Evolutionary conservation across 108 stramenopile genomes (phyloP), one percentile per base, ranked within the genome.

Genomic region (Nitzschia sp.): DNA sequence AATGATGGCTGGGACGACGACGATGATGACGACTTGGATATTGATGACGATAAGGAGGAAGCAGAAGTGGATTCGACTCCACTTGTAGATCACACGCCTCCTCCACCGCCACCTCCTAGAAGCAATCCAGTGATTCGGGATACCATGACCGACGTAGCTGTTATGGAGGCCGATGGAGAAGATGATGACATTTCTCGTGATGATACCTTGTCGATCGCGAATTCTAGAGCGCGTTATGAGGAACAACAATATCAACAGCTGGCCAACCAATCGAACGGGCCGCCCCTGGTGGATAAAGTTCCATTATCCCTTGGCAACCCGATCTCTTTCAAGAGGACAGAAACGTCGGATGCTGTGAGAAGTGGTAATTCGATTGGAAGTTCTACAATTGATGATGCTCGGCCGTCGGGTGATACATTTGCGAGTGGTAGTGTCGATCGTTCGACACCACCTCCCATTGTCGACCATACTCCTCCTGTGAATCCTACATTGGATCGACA

Each of bases 121-220:
- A 9, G 26, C 2, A 50, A 23, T 19, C 28, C 59, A 17, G 19
- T 50, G 17, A n/a, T 8, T 19, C 26, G 25, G 2, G 68, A 71
- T 30, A 45, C 50, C 34, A 70, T n/a, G 1, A 38, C 35, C 0
- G 48, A 50, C 19, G 48, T 21, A 19, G 48, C 22, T 16, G 36
- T 34, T n/a, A 22, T 63, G 63, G 63, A 63, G 5, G 6, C 8
- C 8, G n/a, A n/a, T n/a, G n/a, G n/a, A n/a, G 45, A 25, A 31
- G 71, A 72, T n/a, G 71, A 72, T 57, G 71, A 72, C 30, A 72
- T 72, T 47, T 72, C 71, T 21, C 52, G 62, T n/a, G 71, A 72
- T 64, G 59, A 60, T 34, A 72, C 71, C 38, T 35, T 72, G 32
- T 72, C 71, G 13, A 56, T 72, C 8, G 63, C 45, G 29, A 72